Percentiles rank a stretch among this genome's conserved stretches.
Conservation (phyloP, 2,329 filamentous ascomycete species). For the Amauroascus verrucosus region DNA sequence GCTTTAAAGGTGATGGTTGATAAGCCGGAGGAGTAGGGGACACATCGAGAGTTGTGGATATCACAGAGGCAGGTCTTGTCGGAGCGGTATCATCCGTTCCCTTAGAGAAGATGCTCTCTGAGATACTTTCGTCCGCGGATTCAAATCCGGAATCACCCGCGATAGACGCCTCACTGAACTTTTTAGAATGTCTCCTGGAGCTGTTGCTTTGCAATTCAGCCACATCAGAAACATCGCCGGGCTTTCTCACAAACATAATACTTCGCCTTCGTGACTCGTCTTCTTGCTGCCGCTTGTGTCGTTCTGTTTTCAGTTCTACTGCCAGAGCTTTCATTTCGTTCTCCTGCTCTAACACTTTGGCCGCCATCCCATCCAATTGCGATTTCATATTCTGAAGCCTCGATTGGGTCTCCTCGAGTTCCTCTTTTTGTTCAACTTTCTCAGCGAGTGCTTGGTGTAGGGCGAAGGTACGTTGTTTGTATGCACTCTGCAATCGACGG, state of each 20-base stretch:
- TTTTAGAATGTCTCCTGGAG: slow-evolving; percentile 16
- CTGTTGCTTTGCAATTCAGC: neutral
- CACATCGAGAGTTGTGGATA: slow-evolving; percentile 22
- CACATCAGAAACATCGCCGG: neutral
- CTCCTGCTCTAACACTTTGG: slow-evolving; percentile 46
- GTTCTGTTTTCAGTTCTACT: slow-evolving; percentile 39
- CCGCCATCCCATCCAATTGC: slow-evolving; percentile 52
- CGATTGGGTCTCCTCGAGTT: slow-evolving; percentile 51
- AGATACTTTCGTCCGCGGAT: slow-evolving; percentile 46
- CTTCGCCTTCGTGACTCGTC: slow-evolving; percentile 31
- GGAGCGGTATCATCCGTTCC: slow-evolving; percentile 26
- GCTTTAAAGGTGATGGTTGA: slow-evolving; percentile 22
- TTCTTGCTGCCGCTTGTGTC: slow-evolving; percentile 30
- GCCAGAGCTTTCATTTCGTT: slow-evolving; percentile 45
- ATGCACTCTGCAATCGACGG: slow-evolving; percentile 46
- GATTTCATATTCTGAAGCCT: slow-evolving; percentile 48
- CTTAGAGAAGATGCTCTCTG: slow-evolving; percentile 40
- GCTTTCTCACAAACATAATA: slow-evolving; percentile 23
- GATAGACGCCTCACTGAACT: slow-evolving; percentile 30
- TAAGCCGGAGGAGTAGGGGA: slow-evolving; percentile 8
- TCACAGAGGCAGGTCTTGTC: slow-evolving; percentile 28
- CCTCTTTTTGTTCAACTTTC: slow-evolving; percentile 49
- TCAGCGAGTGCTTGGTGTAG: slow-evolving; percentile 45
- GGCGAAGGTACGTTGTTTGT: slow-evolving; percentile 43
- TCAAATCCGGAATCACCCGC: slow-evolving; percentile 51